These are phyloP conservation scores for Xylariaceae sp. DNA, from an alignment of 2,329 filamentous ascomycete genomes.

Conservation along the genomic window DNA sequence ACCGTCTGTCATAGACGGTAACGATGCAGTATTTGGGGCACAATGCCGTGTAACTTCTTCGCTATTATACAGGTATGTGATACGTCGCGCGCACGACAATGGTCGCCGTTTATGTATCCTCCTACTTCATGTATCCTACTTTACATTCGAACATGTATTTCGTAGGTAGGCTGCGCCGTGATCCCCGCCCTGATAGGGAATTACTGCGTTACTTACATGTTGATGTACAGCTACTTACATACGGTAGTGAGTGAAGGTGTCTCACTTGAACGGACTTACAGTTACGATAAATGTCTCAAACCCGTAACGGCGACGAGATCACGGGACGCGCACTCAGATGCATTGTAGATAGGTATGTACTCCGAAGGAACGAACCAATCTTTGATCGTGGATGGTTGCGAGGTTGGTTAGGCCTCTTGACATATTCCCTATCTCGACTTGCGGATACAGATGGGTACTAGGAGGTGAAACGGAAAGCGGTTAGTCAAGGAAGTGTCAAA, in stretches of 20 bases:
- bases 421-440: background rate
- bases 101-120: background rate
- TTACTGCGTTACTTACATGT: too few relatives aligned
- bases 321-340: conserved; percentile 17
- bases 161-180: too few relatives aligned
- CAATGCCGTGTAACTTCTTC: too few relatives aligned
- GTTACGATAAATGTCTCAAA: background rate
- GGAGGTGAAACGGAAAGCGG: too few relatives aligned
- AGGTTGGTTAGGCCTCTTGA: background rate
- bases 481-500: background rate
- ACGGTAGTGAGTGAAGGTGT: too few relatives aligned
- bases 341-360: conserved; percentile 1
- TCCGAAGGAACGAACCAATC: background rate
- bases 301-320: conserved; percentile 16
- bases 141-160: too few relatives aligned
- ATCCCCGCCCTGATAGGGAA: too few relatives aligned
- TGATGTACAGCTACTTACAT: too few relatives aligned
- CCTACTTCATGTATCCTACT: too few relatives aligned
- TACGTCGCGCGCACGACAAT: background rate
- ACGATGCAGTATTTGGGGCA: background rate
- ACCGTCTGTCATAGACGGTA: background rate
- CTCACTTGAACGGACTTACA: background rate
- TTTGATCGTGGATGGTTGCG: background rate
- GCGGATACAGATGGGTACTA: too few relatives aligned
- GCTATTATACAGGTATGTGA: too few relatives aligned